phyloP scores from a whole-genome alignment of 495 filamentous ascomycete genomes.

The Penicillium paradoxum region DNA sequence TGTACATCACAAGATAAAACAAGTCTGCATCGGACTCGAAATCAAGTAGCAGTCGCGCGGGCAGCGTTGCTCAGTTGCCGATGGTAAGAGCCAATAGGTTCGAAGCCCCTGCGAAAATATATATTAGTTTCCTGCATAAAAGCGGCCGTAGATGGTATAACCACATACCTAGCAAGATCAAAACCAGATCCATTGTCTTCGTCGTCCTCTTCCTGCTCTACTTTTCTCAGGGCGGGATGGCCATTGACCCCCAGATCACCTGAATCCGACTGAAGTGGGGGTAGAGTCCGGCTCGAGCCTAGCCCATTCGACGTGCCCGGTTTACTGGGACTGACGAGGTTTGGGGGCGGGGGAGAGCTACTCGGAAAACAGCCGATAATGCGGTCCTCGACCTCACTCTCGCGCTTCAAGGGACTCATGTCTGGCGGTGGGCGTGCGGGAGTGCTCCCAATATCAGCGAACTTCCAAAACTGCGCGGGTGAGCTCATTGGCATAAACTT shows the following conservation, averaged over 20 bases:
- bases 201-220: slow-evolving; percentile 38
- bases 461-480: slow-evolving; percentile 97
- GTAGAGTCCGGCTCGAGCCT: slow-evolving; percentile 30
- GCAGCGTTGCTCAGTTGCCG: slow-evolving; percentile 45
- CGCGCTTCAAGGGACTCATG: slow-evolving; percentile 55
- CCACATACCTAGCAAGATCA: slow-evolving; percentile 60
- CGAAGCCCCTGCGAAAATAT: slow-evolving; percentile 54
- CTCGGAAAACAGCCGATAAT: slow-evolving; percentile 55
- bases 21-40: not conserved
- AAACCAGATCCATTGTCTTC: slow-evolving; percentile 57
- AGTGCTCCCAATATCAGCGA: slow-evolving; percentile 64
- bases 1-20: slow-evolving; percentile 16
- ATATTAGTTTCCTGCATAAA: slow-evolving; percentile 19
- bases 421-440: slow-evolving; percentile 62
- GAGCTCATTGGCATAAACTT: slow-evolving; percentile 93
- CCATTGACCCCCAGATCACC: slow-evolving; percentile 13
- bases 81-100: slow-evolving; percentile 66
- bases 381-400: slow-evolving; percentile 39
- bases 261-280: slow-evolving; percentile 31
- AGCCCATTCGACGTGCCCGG: slow-evolving; percentile 36
- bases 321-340: slow-evolving; percentile 45
- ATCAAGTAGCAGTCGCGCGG: slow-evolving; percentile 27
- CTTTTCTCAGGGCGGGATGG: slow-evolving; percentile 1
- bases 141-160: not conserved
- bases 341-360: slow-evolving; percentile 57